Conservation (phyloP, 129 eudicot genomes). For the Kitagawia praeruptora region DNA sequence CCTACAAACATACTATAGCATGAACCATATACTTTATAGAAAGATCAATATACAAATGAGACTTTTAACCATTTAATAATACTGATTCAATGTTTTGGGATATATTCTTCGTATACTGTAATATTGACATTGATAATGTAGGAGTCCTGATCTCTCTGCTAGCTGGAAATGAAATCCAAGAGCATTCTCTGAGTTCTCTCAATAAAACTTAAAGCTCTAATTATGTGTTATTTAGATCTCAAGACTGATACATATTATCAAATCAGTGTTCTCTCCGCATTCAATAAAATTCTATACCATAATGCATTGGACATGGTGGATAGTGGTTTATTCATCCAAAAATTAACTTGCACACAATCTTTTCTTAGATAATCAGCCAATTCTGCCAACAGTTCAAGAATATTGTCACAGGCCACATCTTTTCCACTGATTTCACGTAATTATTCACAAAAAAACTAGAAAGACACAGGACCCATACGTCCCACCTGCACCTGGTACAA, state of each 20-base stretch:
- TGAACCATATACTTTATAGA: too few species aligned
- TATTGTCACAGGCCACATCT: conserved; percentile 29
- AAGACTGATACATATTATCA: conserved; percentile 44
- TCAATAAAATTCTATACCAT: conserved; percentile 23
- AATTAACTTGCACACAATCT: conserved; percentile 31
- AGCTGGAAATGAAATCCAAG: too few species aligned
- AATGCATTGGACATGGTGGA: conserved; percentile 19
- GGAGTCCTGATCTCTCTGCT: too few species aligned
- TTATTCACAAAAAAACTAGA: conserved; percentile 10
- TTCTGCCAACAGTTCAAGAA: conserved; percentile 34
- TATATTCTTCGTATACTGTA: too few species aligned
- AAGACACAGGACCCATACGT: not conserved
- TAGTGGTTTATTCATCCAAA: conserved; percentile 36
- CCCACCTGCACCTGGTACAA: not conserved
- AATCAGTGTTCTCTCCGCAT: conserved; percentile 50
- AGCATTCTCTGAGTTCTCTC: too few species aligned
- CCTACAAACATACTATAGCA: too few species aligned
- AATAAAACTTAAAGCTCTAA: conserved; percentile 37
- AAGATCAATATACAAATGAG: too few species aligned
- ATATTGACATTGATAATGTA: too few species aligned
- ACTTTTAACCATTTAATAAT: too few species aligned
- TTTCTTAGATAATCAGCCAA: conserved; percentile 21
- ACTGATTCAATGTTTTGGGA: too few species aligned
- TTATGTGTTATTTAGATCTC: conserved; percentile 16
- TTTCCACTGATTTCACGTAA: conserved; percentile 21